Percentiles rank a stretch among this genome's conserved stretches.
phyloP scores from a whole-genome alignment of 176 grass and related monocot genomes.

The Oryza coarctata region DNA sequence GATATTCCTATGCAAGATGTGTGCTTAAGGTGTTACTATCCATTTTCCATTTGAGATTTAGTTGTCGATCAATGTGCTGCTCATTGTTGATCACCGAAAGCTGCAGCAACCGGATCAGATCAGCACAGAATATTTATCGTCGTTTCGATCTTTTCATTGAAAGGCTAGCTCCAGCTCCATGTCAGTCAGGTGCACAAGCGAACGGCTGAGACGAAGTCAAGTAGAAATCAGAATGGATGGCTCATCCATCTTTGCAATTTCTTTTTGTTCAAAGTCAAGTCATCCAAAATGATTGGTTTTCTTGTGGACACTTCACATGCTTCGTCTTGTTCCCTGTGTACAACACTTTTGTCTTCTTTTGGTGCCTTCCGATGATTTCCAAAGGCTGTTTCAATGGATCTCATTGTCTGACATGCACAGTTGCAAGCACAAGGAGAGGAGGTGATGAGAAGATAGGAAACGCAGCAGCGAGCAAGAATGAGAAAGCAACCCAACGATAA shows the following conservation, averaged over 20 bases:
- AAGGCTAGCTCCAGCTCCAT: slow-evolving; percentile 24
- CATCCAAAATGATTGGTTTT: background rate
- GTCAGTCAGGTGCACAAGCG: background rate
- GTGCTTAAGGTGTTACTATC: background rate
- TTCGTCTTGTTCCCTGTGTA: background rate
- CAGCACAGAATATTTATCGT: slow-evolving; percentile 21
- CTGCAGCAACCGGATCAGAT: background rate
- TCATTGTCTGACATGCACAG: background rate
- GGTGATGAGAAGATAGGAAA: slow-evolving; percentile 6
- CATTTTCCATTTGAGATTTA: background rate
- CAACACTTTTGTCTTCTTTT: slow-evolving; percentile 24
- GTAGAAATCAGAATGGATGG: slow-evolving; percentile 15
- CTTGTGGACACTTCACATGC: background rate
- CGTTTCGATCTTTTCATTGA: slow-evolving; percentile 16
- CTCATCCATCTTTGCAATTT: background rate
- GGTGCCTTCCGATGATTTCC: slow-evolving; percentile 39
- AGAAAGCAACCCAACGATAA: slow-evolving; percentile 12
- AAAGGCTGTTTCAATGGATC: slow-evolving; percentile 25
- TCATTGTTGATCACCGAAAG: slow-evolving; percentile 40
- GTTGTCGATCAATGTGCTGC: background rate
- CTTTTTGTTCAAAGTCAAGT: slow-evolving; percentile 19
- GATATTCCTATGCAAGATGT: no score
- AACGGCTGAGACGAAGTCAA: slow-evolving; percentile 14
- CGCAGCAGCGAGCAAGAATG: slow-evolving; percentile 22
- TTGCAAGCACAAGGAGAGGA: slow-evolving; percentile 33